Conservation (phyloP, 2,329 filamentous ascomycete genomes). For the Emmonsiellopsis sp. region DNA sequence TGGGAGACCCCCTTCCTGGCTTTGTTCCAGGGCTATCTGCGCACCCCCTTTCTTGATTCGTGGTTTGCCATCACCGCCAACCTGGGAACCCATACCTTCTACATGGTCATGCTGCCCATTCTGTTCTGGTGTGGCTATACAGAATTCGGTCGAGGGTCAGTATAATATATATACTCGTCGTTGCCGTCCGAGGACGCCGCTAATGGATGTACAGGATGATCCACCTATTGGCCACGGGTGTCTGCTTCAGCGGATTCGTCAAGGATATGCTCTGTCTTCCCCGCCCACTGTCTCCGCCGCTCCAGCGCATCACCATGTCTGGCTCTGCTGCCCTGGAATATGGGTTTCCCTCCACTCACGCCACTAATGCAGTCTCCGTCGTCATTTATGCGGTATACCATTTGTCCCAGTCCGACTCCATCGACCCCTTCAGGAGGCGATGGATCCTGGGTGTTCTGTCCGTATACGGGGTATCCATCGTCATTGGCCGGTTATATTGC, state of each 20-base stretch:
- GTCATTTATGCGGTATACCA: conserved; percentile 72
- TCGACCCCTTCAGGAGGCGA: conserved; percentile 51
- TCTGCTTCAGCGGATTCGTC: conserved; percentile 83
- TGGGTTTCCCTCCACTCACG: conserved; percentile 94
- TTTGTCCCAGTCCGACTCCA: conserved; percentile 57
- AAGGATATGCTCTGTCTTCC: conserved; percentile 93
- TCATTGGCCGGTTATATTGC: conserved; percentile 87
- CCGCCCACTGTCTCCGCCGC: conserved; percentile 79
- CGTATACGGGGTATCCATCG: conserved; percentile 80
- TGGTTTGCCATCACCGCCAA: conserved; percentile 98
- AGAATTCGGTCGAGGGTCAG: conserved; percentile 76
- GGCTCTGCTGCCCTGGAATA: conserved; percentile 92
- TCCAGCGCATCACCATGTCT: conserved; percentile 82
- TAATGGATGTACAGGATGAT: conserved; percentile 35
- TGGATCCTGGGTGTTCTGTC: conserved; percentile 63
- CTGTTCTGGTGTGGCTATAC: conserved; percentile 94
- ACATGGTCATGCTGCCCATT: conserved; percentile 90
- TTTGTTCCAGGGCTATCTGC: conserved; percentile 68
- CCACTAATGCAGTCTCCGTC: conserved; percentile 92
- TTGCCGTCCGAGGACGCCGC: background rate
- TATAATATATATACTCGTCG: conserved; percentile 16
- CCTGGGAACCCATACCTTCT: conserved; percentile 95
- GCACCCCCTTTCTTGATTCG: conserved; percentile 77
- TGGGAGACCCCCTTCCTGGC: conserved; percentile 95
- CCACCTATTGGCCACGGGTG: conserved; percentile 67